Conservation (phyloP, 768 basidiomycete genomes). For the Lactarius trivialis region DNA sequence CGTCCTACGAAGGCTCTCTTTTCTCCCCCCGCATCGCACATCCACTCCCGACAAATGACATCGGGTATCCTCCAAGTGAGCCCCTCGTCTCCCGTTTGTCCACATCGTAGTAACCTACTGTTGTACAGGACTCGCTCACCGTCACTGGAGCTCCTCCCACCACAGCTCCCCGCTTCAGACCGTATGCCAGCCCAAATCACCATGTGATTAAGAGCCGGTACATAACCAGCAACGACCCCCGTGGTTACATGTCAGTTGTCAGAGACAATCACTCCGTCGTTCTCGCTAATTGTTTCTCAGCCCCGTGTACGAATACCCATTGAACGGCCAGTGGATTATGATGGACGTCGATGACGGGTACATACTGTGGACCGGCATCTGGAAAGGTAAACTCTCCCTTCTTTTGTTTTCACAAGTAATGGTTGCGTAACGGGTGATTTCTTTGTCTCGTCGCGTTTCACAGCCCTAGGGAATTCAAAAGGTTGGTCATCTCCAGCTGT, state of each 20-base stretch:
- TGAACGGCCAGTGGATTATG: constrained; percentile 92
- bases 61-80: constrained; percentile 30
- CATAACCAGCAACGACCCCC: constrained; percentile 83
- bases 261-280: background rate
- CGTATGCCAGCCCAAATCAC: constrained; percentile 69
- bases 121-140: constrained; percentile 30
- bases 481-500: constrained; percentile 36
- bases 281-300: constrained; percentile 30
- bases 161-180: constrained; percentile 44
- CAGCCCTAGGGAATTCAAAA: constrained; percentile 86
- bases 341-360: constrained; percentile 93
- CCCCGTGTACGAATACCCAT: constrained; percentile 84
- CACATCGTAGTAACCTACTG: background rate
- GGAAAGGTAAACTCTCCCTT: constrained; percentile 63
- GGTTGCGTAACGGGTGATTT: constrained; percentile 8
- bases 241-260: constrained; percentile 73
- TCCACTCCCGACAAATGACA: constrained; percentile 26
- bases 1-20: constrained; percentile 24
- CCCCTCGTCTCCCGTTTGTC: background rate
- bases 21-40: constrained; percentile 16
- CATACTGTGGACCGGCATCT: constrained; percentile 88
- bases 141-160: constrained; percentile 25
- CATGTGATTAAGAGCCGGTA: constrained; percentile 82
- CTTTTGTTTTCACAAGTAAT: background rate
- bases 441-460: constrained; percentile 15